Conservation (phyloP, 768 basidiomycete genomes). For the Tulasnella sp. region DNA sequence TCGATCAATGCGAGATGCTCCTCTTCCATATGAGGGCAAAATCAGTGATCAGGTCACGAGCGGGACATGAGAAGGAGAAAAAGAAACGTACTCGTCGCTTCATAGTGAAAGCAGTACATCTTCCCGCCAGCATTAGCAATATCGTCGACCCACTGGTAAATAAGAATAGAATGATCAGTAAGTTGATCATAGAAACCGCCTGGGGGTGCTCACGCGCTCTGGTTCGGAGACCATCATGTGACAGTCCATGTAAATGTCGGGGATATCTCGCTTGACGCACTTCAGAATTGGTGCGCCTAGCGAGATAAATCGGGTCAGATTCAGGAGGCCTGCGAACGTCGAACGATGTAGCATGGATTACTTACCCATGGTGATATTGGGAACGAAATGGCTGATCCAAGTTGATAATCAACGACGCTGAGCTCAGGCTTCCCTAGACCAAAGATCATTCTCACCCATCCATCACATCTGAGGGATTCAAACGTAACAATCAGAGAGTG, state of each 20-base stretch:
- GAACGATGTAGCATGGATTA: constrained; percentile 19
- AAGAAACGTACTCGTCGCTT: constrained; percentile 64
- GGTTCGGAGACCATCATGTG: constrained; percentile 99
- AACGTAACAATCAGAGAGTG: not conserved
- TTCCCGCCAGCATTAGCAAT: constrained; percentile 93
- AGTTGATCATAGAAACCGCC: too few species aligned
- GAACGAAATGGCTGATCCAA: constrained; percentile 80
- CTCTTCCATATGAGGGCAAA: constrained; percentile 31
- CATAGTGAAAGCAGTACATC: constrained; percentile 93
- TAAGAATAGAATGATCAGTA: too few species aligned
- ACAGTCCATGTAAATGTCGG: constrained; percentile 98
- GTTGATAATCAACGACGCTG: too few species aligned
- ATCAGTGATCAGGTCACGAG: not conserved
- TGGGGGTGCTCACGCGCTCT: constrained; percentile 55
- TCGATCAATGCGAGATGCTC: constrained; percentile 68
- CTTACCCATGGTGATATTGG: constrained; percentile 94
- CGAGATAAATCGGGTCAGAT: not conserved
- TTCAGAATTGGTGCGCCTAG: constrained; percentile 80
- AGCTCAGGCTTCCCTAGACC: too few species aligned
- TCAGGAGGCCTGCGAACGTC: not conserved
- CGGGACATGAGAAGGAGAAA: too few species aligned
- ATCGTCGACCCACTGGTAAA: constrained; percentile 81
- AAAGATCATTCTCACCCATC: constrained; percentile 58
- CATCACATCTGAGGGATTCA: constrained; percentile 68
- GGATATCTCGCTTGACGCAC: constrained; percentile 74